These are phyloP conservation scores for Schwanniomyces yamadae DNA, from an alignment of 805 yeast species.

Conservation along the genomic window DNA sequence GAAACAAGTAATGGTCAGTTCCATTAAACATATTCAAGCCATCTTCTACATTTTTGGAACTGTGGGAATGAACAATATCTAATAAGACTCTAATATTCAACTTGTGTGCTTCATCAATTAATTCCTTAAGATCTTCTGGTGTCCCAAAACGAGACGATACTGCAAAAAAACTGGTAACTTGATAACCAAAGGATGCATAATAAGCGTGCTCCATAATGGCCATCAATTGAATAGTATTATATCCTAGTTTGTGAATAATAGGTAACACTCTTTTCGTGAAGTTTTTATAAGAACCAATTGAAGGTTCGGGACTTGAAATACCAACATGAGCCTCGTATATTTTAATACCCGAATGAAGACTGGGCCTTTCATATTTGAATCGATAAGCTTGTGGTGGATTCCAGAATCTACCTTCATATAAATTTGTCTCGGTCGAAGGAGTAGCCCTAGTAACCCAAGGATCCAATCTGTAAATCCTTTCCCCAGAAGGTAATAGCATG, in stretches of 20 bases:
- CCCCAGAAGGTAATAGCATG: constrained; percentile 65
- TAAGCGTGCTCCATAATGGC: constrained; percentile 99
- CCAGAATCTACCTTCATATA: constrained; percentile 92
- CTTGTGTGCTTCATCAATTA: constrained; percentile 88
- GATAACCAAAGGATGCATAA: constrained; percentile 98
- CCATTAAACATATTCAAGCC: constrained; percentile 94
- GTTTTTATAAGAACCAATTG: constrained; percentile 80
- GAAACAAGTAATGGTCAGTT: constrained; percentile 92
- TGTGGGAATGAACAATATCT: constrained; percentile 95
- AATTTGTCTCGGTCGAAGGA: constrained; percentile 51
- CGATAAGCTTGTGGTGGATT: constrained; percentile 62
- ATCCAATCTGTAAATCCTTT: constrained; percentile 74
- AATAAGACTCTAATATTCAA: constrained; percentile 82
- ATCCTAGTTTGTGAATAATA: constrained; percentile 79
- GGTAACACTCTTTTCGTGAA: constrained; percentile 81
- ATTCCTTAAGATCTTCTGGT: constrained; percentile 90
- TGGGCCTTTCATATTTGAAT: constrained; percentile 68
- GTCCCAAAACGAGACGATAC: constrained; percentile 88
- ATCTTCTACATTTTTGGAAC: constrained; percentile 90
- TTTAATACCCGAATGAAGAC: constrained; percentile 50
- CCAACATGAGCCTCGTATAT: constrained; percentile 97
- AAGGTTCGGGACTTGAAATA: constrained; percentile 87
- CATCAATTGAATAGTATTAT: constrained; percentile 93
- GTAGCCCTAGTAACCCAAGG: constrained; percentile 89
- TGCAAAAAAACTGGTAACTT: constrained; percentile 90